phyloP scores from a whole-genome alignment of 2,329 filamentous ascomycete species.

The Chrysosporium queenslandicum region DNA sequence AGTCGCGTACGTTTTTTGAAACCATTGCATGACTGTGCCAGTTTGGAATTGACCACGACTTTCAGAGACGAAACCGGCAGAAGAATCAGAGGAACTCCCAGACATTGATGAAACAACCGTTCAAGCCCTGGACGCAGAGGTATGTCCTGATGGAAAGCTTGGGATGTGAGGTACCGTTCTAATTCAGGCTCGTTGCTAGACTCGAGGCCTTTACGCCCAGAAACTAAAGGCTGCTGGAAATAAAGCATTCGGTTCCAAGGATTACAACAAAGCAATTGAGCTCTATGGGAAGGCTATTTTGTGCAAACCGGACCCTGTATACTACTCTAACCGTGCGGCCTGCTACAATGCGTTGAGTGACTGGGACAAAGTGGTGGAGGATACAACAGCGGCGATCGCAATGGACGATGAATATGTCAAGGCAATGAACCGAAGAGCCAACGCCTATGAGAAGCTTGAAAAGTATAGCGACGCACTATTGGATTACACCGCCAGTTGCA shows the following conservation, averaged over 20 bases:
- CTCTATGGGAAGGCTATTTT: slow-evolving; percentile 93
- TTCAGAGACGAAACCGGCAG: slow-evolving; percentile 43
- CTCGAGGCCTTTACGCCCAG: slow-evolving; percentile 75
- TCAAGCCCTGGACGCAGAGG: slow-evolving; percentile 39
- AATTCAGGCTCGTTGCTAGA: slow-evolving; percentile 35
- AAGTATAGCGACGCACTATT: slow-evolving; percentile 89
- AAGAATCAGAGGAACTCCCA: slow-evolving; percentile 58
- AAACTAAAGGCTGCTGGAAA: slow-evolving; percentile 94
- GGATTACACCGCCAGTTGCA: slow-evolving; percentile 97
- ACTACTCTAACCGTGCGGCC: slow-evolving; percentile 96
- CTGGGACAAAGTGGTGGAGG: slow-evolving; percentile 94
- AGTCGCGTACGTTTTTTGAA: slow-evolving; percentile 27
- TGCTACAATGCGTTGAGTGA: slow-evolving; percentile 90
- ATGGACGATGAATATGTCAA: slow-evolving; percentile 96
- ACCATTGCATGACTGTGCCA: not conserved
- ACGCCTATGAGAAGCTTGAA: slow-evolving; percentile 88
- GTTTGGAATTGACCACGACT: slow-evolving; percentile 12
- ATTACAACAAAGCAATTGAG: slow-evolving; percentile 86
- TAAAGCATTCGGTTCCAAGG: slow-evolving; percentile 88
- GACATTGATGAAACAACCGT: slow-evolving; percentile 48
- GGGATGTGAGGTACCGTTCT: not conserved
- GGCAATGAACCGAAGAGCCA: slow-evolving; percentile 89
- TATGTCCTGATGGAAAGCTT: slow-evolving; percentile 21
- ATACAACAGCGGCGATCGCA: slow-evolving; percentile 87
- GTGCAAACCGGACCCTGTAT: slow-evolving; percentile 94